Base-by-base conservation (phyloP, 495 filamentous ascomycete species). In the Neurospora sp. region DNA sequence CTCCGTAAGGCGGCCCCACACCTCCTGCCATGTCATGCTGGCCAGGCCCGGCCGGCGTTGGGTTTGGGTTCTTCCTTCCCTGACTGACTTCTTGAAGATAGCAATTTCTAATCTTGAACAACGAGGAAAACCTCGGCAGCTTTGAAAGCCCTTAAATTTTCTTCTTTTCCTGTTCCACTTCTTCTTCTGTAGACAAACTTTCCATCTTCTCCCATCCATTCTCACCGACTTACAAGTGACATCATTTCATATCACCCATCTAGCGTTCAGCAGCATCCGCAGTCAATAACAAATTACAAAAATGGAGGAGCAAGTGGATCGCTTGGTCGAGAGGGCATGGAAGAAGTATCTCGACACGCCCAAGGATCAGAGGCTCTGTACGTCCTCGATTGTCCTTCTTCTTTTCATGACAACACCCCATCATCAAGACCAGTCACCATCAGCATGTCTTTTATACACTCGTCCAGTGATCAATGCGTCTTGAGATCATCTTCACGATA, bases 301-400 rank as follows among this genome's bases (percentile, higher is more conserved):
- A 10, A 96, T 96, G 93, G 90, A 94, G 73, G 84, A 88, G 11
- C 91, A 93, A 80, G 86, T 95, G 21, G 77, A 84, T 4, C 85
- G 85, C 28, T 84, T 96, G 62, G 89, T 92, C 72, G 84, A 92
- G 73, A 93, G 92, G 80, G 87, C 87, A 75, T 94, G 92, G 92
- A 83, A 85, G 83, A 86, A 81, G 83, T 84, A 81, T 74, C 75
- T 78, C 9, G 54, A 79, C 59, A 81, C 77, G 0, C 79, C 80
- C 7, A 48, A 73, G 9, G 75, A 83, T 17, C 73, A 48, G 5
- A 81, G 85, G 40, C 77, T 85, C 10, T 75, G 85, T 86, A 72
- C n/a, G n/a, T n/a, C n/a, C n/a, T n/a, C n/a, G n/a, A n/a, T n/a
- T n/a, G n/a, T n/a, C n/a, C n/a, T n/a, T n/a, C n/a, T n/a, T n/a